Conservation (phyloP, 306 rosid species). For the Pachyrhizus erosus region DNA sequence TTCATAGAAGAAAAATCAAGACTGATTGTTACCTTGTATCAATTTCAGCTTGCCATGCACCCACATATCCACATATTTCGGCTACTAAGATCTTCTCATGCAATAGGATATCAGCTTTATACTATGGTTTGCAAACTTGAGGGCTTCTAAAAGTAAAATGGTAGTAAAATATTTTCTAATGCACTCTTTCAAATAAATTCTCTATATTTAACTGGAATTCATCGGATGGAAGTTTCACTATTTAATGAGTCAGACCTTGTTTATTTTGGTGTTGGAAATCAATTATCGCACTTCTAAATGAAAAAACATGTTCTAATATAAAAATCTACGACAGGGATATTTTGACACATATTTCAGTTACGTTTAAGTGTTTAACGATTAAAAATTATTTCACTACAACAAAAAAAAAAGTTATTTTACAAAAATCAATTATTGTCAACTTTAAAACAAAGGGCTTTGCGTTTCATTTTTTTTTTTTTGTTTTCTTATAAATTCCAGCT, state of each 20-base stretch:
- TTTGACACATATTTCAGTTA: too few species aligned
- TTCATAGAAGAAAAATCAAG: constrained; percentile 23
- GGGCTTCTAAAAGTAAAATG: neutral
- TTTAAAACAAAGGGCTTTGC: neutral
- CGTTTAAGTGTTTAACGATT: neutral
- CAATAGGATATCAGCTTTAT: neutral
- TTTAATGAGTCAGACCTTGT: neutral
- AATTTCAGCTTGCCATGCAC: neutral
- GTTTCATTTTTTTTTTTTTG: neutral
- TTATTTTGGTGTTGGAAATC: neutral
- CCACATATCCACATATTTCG: constrained; percentile 15
- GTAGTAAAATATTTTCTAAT: neutral
- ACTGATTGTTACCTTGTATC: constrained; percentile 21
- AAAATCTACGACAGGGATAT: neutral
- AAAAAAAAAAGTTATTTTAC: neutral
- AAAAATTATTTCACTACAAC: neutral
- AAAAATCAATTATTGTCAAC: neutral
- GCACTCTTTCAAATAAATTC: neutral
- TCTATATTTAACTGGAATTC: neutral
- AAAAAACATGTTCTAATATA: neutral
- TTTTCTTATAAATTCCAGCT: neutral
- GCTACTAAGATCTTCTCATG: neutral
- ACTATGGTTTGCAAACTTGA: neutral
- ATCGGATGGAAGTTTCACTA: neutral
- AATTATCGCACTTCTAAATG: neutral